Evolutionary conservation across 108 stramenopile species (phyloP).

Genomic region (Chaetoceros muelleri): DNA sequence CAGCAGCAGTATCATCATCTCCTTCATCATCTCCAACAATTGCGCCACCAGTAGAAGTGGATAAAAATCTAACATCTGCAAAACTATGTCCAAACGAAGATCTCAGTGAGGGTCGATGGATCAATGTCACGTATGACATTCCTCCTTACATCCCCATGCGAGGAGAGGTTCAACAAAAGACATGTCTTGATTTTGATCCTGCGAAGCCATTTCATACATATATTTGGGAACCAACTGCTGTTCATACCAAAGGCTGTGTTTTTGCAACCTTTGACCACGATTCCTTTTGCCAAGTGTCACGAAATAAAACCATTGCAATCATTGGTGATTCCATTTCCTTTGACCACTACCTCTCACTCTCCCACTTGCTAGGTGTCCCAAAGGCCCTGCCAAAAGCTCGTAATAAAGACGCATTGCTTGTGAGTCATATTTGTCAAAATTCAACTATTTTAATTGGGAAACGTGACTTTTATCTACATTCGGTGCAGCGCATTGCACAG

Average conservation of each 20-base stretch:
- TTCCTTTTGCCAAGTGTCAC: slow-evolving; percentile 22
- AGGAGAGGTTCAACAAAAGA: too few relatives aligned
- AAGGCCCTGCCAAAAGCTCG: slow-evolving; percentile 14
- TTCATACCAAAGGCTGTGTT: slow-evolving; percentile 4
- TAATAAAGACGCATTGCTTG: slow-evolving; percentile 3
- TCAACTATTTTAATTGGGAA: slow-evolving; percentile 15
- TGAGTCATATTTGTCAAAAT: slow-evolving; percentile 12
- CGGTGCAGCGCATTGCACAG: slow-evolving; percentile 10
- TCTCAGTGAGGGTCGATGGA: neutral
- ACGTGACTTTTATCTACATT: slow-evolving; percentile 17
- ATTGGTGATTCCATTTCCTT: slow-evolving; percentile 38
- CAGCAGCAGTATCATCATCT: too few relatives aligned
- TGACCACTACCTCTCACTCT: slow-evolving; percentile 31
- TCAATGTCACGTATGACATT: neutral
- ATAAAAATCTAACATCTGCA: too few relatives aligned
- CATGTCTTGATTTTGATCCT: too few relatives aligned
- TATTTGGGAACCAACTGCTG: slow-evolving; percentile 6
- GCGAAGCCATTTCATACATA: slow-evolving; percentile 1
- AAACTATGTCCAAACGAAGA: neutral
- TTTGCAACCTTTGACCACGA: slow-evolving; percentile 14
- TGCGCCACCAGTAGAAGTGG: too few relatives aligned
- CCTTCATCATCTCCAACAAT: too few relatives aligned
- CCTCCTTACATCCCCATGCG: neutral
- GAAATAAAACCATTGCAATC: slow-evolving; percentile 18
- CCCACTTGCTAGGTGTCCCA: slow-evolving; percentile 17